Evolutionary conservation across 352 stramenopile species (phyloP).

Genomic region (Proteromonas lacertae): DNA sequence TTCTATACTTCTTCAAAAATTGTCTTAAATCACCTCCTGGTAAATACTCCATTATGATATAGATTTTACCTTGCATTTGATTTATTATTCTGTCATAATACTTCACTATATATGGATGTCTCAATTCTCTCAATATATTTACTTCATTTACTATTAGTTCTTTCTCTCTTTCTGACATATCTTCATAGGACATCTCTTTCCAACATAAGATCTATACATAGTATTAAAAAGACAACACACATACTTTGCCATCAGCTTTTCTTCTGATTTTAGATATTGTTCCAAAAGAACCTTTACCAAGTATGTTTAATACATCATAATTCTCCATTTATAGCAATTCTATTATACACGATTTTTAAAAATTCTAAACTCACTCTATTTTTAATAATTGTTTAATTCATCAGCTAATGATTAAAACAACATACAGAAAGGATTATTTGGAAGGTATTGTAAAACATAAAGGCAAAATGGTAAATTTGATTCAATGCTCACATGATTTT

Average conservation of each 20-base stretch:
- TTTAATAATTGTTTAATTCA: too few relatives aligned
- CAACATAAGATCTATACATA: constrained; percentile 38
- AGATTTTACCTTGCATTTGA: constrained; percentile 49
- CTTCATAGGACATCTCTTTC: constrained; percentile 63
- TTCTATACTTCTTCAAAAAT: constrained; percentile 2
- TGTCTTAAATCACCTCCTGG: constrained; percentile 2
- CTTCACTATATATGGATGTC: constrained; percentile 54
- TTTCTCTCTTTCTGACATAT: constrained; percentile 63
- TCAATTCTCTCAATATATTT: constrained; percentile 57
- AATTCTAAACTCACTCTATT: too few relatives aligned
- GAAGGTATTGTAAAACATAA: too few relatives aligned
- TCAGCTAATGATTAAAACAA: too few relatives aligned
- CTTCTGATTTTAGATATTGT: constrained; percentile 47
- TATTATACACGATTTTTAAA: too few relatives aligned
- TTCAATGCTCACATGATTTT: too few relatives aligned
- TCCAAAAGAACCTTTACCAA: constrained; percentile 53
- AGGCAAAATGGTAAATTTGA: too few relatives aligned
- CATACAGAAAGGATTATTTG: too few relatives aligned
- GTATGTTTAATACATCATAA: constrained; percentile 42
- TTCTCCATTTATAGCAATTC: constrained; percentile 21
- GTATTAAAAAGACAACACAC: background rate
- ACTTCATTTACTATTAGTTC: constrained; percentile 61
- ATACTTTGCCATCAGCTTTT: constrained; percentile 38
- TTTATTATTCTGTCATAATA: constrained; percentile 68
- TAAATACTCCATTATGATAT: constrained; percentile 74